Evolutionary conservation across 164 flowering plant genomes (phyloP), one percentile per base, ranked within the genome.

Genomic region (Tetracentron sinense): DNA sequence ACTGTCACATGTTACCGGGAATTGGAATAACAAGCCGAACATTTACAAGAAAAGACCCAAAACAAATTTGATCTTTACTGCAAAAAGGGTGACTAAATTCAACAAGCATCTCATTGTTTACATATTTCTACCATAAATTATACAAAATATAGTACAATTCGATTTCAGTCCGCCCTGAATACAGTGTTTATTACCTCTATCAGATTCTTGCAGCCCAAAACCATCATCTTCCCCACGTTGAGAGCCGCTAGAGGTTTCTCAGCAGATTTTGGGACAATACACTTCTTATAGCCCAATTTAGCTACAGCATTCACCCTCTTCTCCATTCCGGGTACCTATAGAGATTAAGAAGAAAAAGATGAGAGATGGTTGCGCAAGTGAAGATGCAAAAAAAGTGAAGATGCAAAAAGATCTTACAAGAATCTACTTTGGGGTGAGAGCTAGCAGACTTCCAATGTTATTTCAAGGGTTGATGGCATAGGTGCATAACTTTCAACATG

Each of bases 291-390:
- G 53, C 97, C 97, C 68, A 94, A 77, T 69, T 89, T 85, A 7
- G 88, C 86, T 47, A 89, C 74, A 4, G 97, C 87, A 67, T 55
- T 69, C 14, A 92, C 75, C 73, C 99, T 78, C 74, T 88, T 92
- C 56, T 91, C 97, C 81, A 95, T 83, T 76, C 86, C 74, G 4
- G 96, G 81, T 11, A 95, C 92, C 99, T 93, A 44, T 17, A 51
- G 19, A 33, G 48, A 10, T 23, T 26, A 16, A 22, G 46, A 58
- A 54, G 44, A 55, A 8, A 48, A 2, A 23, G 38, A 3, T 44
- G 27, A 33, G 11, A 14, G 20, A 63, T 19, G 10, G 17, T 0
- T 5, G 54, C 7, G 20, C 19, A 50, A 14, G 54, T 4, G 38
- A 4, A 59, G 10, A 19, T 5, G 7, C 2, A 42, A n/a, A n/a